Base-by-base conservation (phyloP, 1,284 basidiomycete species). In the Ganoderma boninense region DNA sequence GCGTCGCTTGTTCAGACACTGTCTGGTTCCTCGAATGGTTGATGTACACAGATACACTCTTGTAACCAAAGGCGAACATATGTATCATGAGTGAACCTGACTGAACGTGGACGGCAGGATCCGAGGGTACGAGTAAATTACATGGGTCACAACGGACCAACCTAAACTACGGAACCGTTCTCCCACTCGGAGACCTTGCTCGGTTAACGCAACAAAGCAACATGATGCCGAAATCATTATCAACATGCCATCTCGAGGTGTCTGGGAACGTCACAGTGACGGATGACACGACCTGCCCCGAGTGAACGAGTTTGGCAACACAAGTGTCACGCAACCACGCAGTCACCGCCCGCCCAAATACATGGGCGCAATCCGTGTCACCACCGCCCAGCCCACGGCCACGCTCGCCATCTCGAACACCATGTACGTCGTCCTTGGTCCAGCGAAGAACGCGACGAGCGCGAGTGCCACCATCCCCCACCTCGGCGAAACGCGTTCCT, bases 401-500 rank as follows among this genome's bases (percentile, higher is more conserved):
- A 66, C 77, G 70, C 79, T 80, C 13, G 79, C 78, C 44, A 72
- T 75, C 56, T 92, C 89, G 71, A 92, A 91, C 60, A 92, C 86
- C 69, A 84, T 76, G 76, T 92, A 92, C 13, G 88, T 86, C 76
- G 82, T 84, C 60, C 90, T 83, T 20, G 91, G 86, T 10, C 93
- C 93, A 40, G 87, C 71, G 14, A 89, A 71, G 75, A 93, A 89
- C 43, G 90, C 88, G 1, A 85, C 77, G 10, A 77, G 78, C 5
- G 87, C 86, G 16, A 93, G 80, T n/a, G 81, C 72, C 3, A 83
- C 73, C 78, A 89, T 85, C 64, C 70, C 74, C 72, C 74, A 75
- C 46, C 70, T 57, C 35, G 77, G 71, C 23, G 74, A 74, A 52
- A 76, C 29, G 26, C 66, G 57, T 38, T 65, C 67, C 20, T 61